phyloP scores from a whole-genome alignment of 257 asterid species.

The Nicotiana paniculata region DNA sequence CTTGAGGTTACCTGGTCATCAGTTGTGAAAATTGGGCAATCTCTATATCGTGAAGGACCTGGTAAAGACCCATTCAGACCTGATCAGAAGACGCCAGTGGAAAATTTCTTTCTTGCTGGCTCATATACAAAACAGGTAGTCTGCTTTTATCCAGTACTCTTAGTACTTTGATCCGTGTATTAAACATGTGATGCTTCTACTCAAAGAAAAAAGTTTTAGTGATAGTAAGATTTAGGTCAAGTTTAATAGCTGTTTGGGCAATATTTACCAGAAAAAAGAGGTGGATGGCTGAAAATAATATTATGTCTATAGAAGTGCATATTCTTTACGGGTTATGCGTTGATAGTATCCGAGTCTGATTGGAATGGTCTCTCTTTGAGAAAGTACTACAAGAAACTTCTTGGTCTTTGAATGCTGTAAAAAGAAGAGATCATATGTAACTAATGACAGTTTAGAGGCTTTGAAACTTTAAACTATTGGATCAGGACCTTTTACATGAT shows the following conservation, averaged over 20 bases:
- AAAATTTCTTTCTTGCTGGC: conserved; percentile 94
- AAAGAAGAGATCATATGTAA: not conserved
- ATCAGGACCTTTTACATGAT: not conserved
- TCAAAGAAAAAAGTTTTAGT: not conserved
- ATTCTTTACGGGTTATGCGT: not conserved
- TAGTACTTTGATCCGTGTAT: not conserved
- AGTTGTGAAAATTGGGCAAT: conserved; percentile 90
- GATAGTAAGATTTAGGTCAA: not conserved
- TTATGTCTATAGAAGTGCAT: not conserved
- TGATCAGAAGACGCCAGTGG: conserved; percentile 88
- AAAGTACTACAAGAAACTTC: not conserved
- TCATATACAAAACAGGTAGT: conserved; percentile 96
- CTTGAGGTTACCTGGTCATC: conserved; percentile 93
- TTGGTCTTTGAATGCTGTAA: not conserved
- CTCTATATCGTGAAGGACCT: conserved; percentile 93
- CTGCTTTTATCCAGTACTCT: not conserved
- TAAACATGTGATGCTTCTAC: not conserved
- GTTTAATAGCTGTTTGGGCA: not conserved
- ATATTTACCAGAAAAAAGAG: not conserved
- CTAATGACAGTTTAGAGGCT: not conserved
- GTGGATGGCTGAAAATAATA: not conserved
- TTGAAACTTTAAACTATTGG: not conserved
- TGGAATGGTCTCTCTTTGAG: not conserved
- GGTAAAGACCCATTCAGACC: conserved; percentile 99
- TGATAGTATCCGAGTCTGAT: not conserved